Percentiles rank a stretch among this genome's conserved stretches.
These are phyloP conservation scores for Sphaerulina vaccinii DNA, from an alignment of 2,329 filamentous ascomycete species.

Conservation along the genomic window DNA sequence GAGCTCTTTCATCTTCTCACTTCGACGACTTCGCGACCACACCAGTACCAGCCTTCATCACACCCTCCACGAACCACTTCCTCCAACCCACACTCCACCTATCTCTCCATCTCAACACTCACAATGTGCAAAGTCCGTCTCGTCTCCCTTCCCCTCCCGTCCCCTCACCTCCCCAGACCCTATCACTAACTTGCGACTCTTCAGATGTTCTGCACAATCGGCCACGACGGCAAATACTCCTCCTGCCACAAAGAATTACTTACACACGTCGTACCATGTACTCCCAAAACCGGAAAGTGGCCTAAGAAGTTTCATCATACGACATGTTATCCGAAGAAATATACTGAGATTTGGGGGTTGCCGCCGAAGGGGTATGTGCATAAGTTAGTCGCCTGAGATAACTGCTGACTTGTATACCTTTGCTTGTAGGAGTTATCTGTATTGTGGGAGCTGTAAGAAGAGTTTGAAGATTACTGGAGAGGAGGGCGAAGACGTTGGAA, in stretches of 20 bases:
- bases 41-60: no score
- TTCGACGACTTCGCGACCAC: no score
- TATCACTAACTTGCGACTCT: not conserved
- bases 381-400: no score
- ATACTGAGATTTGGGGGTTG: constrained; percentile 6
- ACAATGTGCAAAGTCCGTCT: constrained; percentile 6
- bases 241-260: constrained; percentile 4
- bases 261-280: constrained; percentile 2
- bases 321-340: constrained; percentile 3
- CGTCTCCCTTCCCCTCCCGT: not conserved
- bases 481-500: constrained; percentile 1
- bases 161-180: not conserved
- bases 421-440: constrained; percentile 4
- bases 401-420: no score
- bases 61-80: no score
- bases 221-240: constrained; percentile 7
- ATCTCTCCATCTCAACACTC: no score
- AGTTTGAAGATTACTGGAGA: not conserved
- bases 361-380: constrained; percentile 1
- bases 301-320: constrained; percentile 2
- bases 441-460: constrained; percentile 6
- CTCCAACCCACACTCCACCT: no score
- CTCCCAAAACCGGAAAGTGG: constrained; percentile 1
- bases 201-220: constrained; percentile 10
- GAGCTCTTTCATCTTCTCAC: no score